A percentile compares a stretch with the other conserved stretches of the same genome.
Conservation (phyloP, 768 basidiomycete genomes). For the Rhodosporidiobolus odoratus region DNA sequence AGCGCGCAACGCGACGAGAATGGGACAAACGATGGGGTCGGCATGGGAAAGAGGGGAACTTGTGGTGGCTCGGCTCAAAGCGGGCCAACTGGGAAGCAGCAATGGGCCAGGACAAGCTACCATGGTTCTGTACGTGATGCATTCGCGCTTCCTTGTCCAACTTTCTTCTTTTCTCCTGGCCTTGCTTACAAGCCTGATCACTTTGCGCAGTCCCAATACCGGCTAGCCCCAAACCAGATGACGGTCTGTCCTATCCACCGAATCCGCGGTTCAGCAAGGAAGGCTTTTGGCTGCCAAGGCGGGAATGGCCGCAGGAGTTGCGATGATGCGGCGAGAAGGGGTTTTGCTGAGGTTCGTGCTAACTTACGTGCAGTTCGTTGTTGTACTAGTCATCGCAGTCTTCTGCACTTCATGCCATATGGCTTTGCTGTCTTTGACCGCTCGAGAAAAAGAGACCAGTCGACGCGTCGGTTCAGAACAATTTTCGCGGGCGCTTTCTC, state of each 20-base stretch:
- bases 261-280: constrained; percentile 36
- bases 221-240: constrained; percentile 1
- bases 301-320: constrained; percentile 33
- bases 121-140: constrained; percentile 34
- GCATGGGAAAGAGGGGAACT: constrained; percentile 31
- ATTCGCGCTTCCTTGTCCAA: background rate
- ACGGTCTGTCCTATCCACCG: constrained; percentile 29
- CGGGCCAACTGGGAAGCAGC: constrained; percentile 35
- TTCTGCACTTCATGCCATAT: too few relatives aligned
- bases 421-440: too few relatives aligned
- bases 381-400: too few relatives aligned
- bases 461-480: too few relatives aligned
- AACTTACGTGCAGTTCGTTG: too few relatives aligned
- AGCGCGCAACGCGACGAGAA: constrained; percentile 1
- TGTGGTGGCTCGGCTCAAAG: constrained; percentile 38
- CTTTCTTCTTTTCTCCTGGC: background rate
- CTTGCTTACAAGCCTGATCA: background rate
- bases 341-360: background rate
- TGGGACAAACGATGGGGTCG: constrained; percentile 37
- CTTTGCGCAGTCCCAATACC: constrained; percentile 32
- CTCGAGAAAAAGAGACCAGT: too few relatives aligned
- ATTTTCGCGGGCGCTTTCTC: background rate
- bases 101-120: constrained; percentile 30
- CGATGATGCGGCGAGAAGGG: background rate
- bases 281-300: constrained; percentile 29